Conservation (phyloP, 108 stramenopile species). For the Nitzschia sp. region DNA sequence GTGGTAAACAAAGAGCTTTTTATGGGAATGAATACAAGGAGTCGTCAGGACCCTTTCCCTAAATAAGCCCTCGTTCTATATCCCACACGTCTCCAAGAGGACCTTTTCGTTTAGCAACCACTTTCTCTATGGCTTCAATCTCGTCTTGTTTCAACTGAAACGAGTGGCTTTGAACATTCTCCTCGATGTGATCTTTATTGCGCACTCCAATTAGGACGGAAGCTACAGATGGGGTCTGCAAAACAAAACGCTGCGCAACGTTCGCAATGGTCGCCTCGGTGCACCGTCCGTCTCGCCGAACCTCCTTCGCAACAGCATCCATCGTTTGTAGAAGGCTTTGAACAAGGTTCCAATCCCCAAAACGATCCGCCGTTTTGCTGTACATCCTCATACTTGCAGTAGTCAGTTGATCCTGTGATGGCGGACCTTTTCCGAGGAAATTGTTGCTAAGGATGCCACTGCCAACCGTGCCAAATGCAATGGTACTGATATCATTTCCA, state of each 20-base stretch:
- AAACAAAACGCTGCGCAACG: conserved; percentile 57
- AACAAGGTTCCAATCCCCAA: conserved; percentile 55
- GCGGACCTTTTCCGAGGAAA: conserved; percentile 37
- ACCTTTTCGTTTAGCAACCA: conserved; percentile 46
- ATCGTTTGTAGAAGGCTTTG: conserved; percentile 52
- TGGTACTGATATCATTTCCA: conserved; percentile 44
- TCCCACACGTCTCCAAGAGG: conserved; percentile 50
- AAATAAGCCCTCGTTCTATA: conserved; percentile 50
- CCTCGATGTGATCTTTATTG: conserved; percentile 45
- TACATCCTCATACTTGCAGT: conserved; percentile 57
- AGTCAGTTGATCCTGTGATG: conserved; percentile 15
- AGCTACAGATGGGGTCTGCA: conserved; percentile 50
- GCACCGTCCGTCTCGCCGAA: conserved; percentile 42
- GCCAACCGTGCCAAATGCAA: conserved; percentile 55
- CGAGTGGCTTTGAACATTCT: conserved; percentile 49
- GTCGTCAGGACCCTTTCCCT: conserved; percentile 8
- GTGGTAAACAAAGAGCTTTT: conserved; percentile 1
- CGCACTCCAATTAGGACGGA: conserved; percentile 53
- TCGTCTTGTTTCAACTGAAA: conserved; percentile 45
- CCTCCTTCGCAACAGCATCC: conserved; percentile 40
- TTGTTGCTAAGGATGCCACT: conserved; percentile 48
- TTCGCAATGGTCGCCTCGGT: conserved; percentile 39
- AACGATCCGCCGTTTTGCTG: conserved; percentile 40
- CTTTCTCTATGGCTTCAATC: conserved; percentile 41
- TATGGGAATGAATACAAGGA: conserved; percentile 7